These are phyloP conservation scores for Trifolium repens DNA, from an alignment of 306 rosid genomes.

Conservation along the genomic window DNA sequence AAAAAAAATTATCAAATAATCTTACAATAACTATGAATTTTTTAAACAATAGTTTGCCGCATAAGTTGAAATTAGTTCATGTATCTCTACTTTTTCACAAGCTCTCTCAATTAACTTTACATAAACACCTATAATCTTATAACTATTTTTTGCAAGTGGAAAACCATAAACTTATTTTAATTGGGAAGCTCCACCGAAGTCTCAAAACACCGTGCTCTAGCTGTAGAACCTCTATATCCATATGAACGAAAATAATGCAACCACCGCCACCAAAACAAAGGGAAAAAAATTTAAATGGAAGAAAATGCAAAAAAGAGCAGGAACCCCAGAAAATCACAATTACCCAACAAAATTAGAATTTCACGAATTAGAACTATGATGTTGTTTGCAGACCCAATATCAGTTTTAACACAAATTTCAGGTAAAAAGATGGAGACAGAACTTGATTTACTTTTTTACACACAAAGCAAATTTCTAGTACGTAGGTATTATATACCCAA, in stretches of 20 bases:
- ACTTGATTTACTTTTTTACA: neutral
- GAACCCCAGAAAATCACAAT: slow-evolving; percentile 10
- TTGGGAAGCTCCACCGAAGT: neutral
- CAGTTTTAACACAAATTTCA: neutral
- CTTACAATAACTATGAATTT: neutral
- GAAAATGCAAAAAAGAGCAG: slow-evolving; percentile 4
- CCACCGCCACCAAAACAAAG: neutral
- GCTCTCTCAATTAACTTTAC: neutral
- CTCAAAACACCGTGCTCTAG: slow-evolving; percentile 25
- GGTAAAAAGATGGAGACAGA: neutral
- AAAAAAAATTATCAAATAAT: neutral
- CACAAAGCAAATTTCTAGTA: neutral
- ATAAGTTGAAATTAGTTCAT: neutral
- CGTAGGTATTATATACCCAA: neutral
- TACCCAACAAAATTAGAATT: neutral
- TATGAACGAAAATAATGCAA: neutral
- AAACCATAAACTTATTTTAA: neutral
- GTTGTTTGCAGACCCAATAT: neutral
- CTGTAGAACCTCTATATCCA: slow-evolving; percentile 10
- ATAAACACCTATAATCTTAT: neutral
- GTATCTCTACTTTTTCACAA: neutral
- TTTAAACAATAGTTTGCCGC: neutral
- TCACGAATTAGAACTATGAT: slow-evolving; percentile 7
- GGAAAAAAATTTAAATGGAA: neutral
- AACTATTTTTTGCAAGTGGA: neutral